Percentiles rank a stretch among this genome's conserved stretches.
These are phyloP conservation scores for Hirsutella thompsonii DNA, from an alignment of 2,329 filamentous ascomycete species.

Conservation along the genomic window DNA sequence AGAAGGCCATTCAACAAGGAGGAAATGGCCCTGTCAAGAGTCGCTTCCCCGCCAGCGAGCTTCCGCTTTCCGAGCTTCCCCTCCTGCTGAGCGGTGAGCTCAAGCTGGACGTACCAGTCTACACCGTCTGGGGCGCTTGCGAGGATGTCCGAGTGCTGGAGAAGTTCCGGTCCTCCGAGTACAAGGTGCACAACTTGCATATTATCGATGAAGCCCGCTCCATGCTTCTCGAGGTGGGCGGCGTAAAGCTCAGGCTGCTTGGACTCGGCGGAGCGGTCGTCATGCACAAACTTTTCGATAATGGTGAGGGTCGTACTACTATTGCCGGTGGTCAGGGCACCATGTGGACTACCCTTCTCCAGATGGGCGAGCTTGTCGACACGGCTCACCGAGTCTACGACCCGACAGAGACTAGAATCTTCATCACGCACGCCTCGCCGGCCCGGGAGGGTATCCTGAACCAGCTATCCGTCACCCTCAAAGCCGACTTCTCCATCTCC, in stretches of 20 bases:
- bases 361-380: conserved; percentile 97
- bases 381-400: conserved; percentile 98
- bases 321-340: conserved; percentile 97
- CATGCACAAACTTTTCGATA: conserved; percentile 99
- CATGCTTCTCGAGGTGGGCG: conserved; percentile 84
- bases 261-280: conserved; percentile 93
- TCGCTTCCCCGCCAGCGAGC: conserved; percentile 66
- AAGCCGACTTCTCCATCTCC: conserved; percentile 96
- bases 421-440: conserved; percentile 93
- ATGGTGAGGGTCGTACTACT: conserved; percentile 92
- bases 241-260: conserved; percentile 87
- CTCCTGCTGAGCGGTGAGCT: conserved; percentile 78
- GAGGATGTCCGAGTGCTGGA: conserved; percentile 96
- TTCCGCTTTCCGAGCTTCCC: conserved; percentile 85
- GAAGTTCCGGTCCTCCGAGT: conserved; percentile 94
- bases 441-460: conserved; percentile 94
- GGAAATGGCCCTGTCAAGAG: conserved; percentile 73
- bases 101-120: conserved; percentile 90
- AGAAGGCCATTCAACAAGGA: conserved; percentile 52
- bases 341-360: conserved; percentile 97
- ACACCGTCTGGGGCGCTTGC: conserved; percentile 97
- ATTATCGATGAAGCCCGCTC: conserved; percentile 98
- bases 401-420: conserved; percentile 90
- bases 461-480: conserved; percentile 91
- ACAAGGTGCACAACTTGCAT: conserved; percentile 94